Percentiles rank a stretch among this genome's conserved stretches.
These are phyloP conservation scores for Metarhizium anisopliae DNA, from an alignment of 2,329 filamentous ascomycete genomes.

Conservation along the genomic window DNA sequence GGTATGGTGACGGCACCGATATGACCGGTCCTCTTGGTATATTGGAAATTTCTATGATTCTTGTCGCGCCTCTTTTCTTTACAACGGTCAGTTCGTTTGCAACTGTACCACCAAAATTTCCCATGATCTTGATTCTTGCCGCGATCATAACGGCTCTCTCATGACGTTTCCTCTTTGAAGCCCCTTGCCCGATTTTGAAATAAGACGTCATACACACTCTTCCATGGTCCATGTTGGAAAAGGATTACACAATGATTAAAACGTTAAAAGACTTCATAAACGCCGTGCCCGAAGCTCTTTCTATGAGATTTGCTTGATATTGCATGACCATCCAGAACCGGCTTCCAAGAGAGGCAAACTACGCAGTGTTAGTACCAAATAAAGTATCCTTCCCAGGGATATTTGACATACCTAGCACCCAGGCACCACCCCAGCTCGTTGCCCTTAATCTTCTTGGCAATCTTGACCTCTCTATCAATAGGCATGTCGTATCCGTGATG, in stretches of 20 bases:
- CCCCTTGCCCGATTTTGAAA: background rate
- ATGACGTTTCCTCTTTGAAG: background rate
- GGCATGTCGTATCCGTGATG: conserved; percentile 98
- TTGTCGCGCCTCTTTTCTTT: background rate
- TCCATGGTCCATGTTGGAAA: background rate
- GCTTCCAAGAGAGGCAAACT: conserved; percentile 78
- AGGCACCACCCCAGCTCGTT: conserved; percentile 98
- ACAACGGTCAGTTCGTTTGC: background rate
- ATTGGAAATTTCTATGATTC: background rate
- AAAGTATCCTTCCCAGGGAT: background rate
- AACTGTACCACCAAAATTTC: background rate
- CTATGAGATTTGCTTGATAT: conserved; percentile 65
- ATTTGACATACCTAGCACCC: conserved; percentile 69
- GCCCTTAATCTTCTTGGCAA: conserved; percentile 96
- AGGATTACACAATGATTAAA: background rate
- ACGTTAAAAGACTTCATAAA: background rate
- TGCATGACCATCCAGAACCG: conserved; percentile 84
- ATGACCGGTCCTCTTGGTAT: background rate
- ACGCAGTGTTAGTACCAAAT: conserved; percentile 9
- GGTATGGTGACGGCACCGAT: conserved; percentile 38
- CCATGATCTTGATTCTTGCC: background rate
- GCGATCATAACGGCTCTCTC: background rate
- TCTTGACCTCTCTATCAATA: conserved; percentile 89
- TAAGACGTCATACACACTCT: background rate
- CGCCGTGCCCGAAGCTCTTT: conserved; percentile 10